Base-by-base conservation (phyloP, 139 green algal genomes). In the Desmodesmus armatus region DNA sequence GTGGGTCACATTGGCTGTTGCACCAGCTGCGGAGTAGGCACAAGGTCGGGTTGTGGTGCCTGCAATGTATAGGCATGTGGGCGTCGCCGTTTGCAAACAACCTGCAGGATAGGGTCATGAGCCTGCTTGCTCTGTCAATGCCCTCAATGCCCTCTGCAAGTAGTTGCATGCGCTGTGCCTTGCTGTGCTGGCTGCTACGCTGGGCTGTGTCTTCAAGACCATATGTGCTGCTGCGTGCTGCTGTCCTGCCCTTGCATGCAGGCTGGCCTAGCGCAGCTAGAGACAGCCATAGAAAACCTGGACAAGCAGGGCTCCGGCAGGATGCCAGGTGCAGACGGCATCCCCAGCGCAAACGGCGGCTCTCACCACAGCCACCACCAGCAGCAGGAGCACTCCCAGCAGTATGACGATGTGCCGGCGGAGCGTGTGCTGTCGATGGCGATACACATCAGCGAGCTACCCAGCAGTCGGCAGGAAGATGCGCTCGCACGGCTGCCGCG, bases 281-380 rank as follows among this genome's bases (percentile, higher is more conserved):
- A 91, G 53, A 62, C 83, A 17, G 87, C 87, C 25, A 62, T 91
- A 29, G 87, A 91, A 53, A 62, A 63, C 47, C 43, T 86, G 47
- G 87, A 90, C 70, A 66, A 41, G 29, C n/a, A n/a, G n/a, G n/a
- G n/a, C n/a, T n/a, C n/a, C n/a, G n/a, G n/a, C n/a, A n/a, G n/a
- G n/a, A n/a, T n/a, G n/a, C 40, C 44, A 55, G 70, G 60, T 53
- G 79, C 33, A 39, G 49, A 11, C 55, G 49, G 60, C 60, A 33
- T 4, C 0, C 25, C 58, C 41, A 35, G 40, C n/a, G 43, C 35
- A 35, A 44, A 44, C 66, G 41, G 44, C 53, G 49, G 76, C 58
- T 41, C 40, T 27, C 62, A 31, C 66, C 49, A 21, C 19, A 33
- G 62, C 33, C 5, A 21, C 29, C 9, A 41, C 70, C 65, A 19